phyloP scores from a whole-genome alignment of 352 stramenopile genomes.

The Plasmopara halstedii region DNA sequence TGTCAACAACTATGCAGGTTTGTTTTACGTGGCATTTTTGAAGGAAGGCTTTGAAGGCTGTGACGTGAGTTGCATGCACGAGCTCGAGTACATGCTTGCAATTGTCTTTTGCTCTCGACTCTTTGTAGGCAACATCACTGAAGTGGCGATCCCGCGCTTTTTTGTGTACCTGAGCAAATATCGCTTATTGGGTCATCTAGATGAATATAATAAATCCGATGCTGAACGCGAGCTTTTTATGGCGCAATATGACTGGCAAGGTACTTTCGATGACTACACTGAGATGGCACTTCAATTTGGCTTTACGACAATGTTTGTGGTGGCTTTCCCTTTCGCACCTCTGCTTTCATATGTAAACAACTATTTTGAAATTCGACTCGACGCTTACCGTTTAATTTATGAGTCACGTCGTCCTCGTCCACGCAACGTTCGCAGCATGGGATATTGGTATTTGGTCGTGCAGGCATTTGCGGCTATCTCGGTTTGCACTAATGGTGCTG shows the following conservation, averaged over 20 bases:
- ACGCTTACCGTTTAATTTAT: slow-evolving; percentile 80
- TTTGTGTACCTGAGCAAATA: slow-evolving; percentile 70
- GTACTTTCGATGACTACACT: slow-evolving; percentile 90
- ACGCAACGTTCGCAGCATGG: slow-evolving; percentile 81
- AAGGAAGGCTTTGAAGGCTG: slow-evolving; percentile 76
- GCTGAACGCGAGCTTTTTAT: slow-evolving; percentile 73
- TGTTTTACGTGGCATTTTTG: slow-evolving; percentile 93
- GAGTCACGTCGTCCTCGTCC: slow-evolving; percentile 75
- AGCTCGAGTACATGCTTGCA: slow-evolving; percentile 87
- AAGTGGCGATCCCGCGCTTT: slow-evolving; percentile 65
- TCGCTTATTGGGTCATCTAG: slow-evolving; percentile 46
- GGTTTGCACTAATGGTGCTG: slow-evolving; percentile 89
- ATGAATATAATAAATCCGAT: slow-evolving; percentile 37
- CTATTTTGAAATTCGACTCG: slow-evolving; percentile 88
- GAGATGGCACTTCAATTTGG: slow-evolving; percentile 89
- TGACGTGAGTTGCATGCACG: slow-evolving; percentile 72
- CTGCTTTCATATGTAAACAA: slow-evolving; percentile 90
- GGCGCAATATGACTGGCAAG: slow-evolving; percentile 74
- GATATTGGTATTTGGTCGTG: slow-evolving; percentile 90
- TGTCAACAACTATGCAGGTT: slow-evolving; percentile 92
- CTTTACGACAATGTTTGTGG: slow-evolving; percentile 87
- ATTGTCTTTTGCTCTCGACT: slow-evolving; percentile 88
- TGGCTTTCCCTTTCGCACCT: slow-evolving; percentile 89
- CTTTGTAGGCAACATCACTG: slow-evolving; percentile 73
- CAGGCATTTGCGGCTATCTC: slow-evolving; percentile 85